A percentile compares a stretch with the other conserved stretches of the same genome.
phyloP scores from a whole-genome alignment of 2,329 filamentous ascomycete genomes.

The Celoporthe dispersa region DNA sequence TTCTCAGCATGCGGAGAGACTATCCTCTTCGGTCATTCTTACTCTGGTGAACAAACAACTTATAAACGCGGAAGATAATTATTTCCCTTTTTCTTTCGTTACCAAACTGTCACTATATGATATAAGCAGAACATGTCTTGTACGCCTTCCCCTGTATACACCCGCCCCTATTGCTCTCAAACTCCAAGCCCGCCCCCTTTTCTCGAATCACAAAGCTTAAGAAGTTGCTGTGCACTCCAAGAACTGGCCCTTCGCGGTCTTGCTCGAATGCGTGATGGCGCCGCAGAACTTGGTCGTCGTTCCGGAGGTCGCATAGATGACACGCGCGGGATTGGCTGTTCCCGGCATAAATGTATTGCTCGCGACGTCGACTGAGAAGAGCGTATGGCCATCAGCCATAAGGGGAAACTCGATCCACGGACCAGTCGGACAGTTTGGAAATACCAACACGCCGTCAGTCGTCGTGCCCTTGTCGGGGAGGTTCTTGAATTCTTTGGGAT shows the following conservation, averaged over 20 bases:
- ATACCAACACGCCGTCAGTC: background rate
- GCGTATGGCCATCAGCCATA: background rate
- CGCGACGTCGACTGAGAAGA: background rate
- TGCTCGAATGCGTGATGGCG: conserved; percentile 1
- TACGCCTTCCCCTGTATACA: background rate
- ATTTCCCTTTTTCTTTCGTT: no score
- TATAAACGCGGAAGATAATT: no score
- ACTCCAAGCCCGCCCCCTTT: background rate
- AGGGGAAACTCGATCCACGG: conserved; percentile 9
- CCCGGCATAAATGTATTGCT: background rate
- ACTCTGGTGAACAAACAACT: no score
- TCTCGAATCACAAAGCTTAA: background rate
- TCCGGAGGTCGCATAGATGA: background rate
- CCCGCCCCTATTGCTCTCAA: background rate
- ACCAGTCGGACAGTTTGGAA: conserved; percentile 6
- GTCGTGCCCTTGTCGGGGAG: background rate
- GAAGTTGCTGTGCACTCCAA: background rate
- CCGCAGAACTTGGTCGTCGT: conserved; percentile 4
- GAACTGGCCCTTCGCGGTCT: background rate
- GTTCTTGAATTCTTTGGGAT: conserved; percentile 7
- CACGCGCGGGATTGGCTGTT: background rate
- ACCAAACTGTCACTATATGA: no score
- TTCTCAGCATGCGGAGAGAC: no score
- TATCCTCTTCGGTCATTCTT: no score
- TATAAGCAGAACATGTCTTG: no score